A percentile compares a stretch with the other conserved stretches of the same genome.
phyloP scores from a whole-genome alignment of 257 asterid genomes.

The Petunia secreta region DNA sequence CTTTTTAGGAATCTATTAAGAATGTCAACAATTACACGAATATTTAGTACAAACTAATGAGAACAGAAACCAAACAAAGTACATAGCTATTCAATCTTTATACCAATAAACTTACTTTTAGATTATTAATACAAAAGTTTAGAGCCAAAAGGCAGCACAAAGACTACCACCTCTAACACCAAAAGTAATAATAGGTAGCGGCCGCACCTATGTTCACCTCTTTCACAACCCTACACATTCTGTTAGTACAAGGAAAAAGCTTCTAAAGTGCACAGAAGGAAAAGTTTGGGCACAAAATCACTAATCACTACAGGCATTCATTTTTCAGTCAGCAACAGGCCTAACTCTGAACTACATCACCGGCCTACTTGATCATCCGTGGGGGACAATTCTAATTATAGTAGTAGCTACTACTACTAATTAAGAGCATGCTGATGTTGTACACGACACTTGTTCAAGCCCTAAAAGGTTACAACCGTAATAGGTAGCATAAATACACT shows the following conservation, averaged over 20 bases:
- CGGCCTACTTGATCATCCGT: background rate
- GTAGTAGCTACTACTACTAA: background rate
- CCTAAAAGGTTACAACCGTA: background rate
- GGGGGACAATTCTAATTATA: background rate
- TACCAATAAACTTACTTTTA: background rate
- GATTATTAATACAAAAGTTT: background rate
- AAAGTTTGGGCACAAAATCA: background rate
- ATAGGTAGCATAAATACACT: background rate
- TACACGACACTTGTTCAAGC: background rate
- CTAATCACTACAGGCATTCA: background rate
- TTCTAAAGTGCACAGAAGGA: slow-evolving; percentile 19
- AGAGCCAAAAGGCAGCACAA: background rate
- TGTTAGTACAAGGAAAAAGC: background rate
- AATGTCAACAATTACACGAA: background rate
- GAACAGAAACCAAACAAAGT: background rate
- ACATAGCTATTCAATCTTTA: background rate
- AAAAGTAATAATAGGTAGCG: background rate
- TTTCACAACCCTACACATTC: slow-evolving; percentile 5
- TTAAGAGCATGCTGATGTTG: background rate
- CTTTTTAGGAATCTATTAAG: background rate
- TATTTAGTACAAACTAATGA: background rate
- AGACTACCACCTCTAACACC: background rate
- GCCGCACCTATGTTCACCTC: background rate
- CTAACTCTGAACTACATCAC: slow-evolving; percentile 13
- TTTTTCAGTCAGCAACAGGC: slow-evolving; percentile 5